phyloP scores from a whole-genome alignment of 2,329 filamentous ascomycete genomes.

The Xylariaceae sp. region DNA sequence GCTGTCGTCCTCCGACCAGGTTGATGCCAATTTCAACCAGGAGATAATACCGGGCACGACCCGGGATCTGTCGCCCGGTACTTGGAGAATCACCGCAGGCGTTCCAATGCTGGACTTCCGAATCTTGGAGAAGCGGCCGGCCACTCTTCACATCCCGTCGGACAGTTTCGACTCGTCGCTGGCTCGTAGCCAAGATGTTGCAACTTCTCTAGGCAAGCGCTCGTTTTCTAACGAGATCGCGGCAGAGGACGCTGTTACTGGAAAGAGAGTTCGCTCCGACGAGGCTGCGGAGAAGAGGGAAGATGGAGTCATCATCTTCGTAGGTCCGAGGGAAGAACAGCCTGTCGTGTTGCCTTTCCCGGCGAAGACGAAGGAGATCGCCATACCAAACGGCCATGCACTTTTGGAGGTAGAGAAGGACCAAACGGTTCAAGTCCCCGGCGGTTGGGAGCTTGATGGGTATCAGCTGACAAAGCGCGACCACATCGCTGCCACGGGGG shows the following conservation, averaged over 20 bases:
- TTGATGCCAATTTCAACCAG: conserved; percentile 38
- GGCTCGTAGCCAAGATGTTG: conserved; percentile 29
- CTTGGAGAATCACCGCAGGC: conserved; percentile 50
- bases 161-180: conserved; percentile 28
- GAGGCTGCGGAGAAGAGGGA: conserved; percentile 29
- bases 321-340: conserved; percentile 44
- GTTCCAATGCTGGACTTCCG: conserved; percentile 52
- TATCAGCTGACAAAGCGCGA: conserved; percentile 52
- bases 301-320: conserved; percentile 51
- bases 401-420: conserved; percentile 46
- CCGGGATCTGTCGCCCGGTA: conserved; percentile 47
- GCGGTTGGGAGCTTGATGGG: conserved; percentile 45
- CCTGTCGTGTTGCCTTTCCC: conserved; percentile 49
- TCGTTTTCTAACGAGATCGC: conserved; percentile 42
- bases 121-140: conserved; percentile 50
- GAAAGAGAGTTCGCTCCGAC: conserved; percentile 38
- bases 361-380: conserved; percentile 43
- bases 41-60: conserved; percentile 40
- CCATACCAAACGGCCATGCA: conserved; percentile 41
- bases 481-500: conserved; percentile 49
- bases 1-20: conserved; percentile 38
- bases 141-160: conserved; percentile 33
- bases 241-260: conserved; percentile 25
- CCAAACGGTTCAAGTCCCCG: conserved; percentile 45
- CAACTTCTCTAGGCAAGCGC: conserved; percentile 47